A percentile compares a stretch with the other conserved stretches of the same genome.
Evolutionary conservation across 2,329 filamentous ascomycete species (phyloP).

Genomic region (Fusarium sp.): DNA sequence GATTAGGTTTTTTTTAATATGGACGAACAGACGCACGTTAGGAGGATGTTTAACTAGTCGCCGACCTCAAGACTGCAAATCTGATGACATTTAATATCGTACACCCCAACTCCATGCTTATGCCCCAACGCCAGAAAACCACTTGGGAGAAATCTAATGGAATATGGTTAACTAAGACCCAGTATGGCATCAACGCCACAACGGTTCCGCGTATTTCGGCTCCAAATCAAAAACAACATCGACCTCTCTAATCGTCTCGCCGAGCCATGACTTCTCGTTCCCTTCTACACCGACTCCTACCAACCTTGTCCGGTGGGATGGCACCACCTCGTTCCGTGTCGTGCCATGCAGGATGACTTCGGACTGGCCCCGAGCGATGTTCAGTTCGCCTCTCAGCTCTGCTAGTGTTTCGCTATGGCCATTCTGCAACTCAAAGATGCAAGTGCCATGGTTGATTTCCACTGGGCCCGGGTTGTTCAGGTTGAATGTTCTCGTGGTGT

Average conservation of each 20-base stretch:
- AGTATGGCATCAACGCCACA: conserved; percentile 23
- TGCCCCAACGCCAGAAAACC: conserved; percentile 1
- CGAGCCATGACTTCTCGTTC: conserved; percentile 48
- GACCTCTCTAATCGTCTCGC: conserved; percentile 49
- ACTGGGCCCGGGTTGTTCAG: conserved; percentile 52
- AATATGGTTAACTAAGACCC: too few relatives aligned
- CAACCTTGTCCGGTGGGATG: conserved; percentile 43
- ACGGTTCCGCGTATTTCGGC: conserved; percentile 23
- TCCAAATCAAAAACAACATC: conserved; percentile 43
- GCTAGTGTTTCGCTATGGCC: conserved; percentile 47
- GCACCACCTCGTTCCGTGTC: conserved; percentile 21
- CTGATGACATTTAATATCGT: not conserved
- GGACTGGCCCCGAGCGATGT: conserved; percentile 48
- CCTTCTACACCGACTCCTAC: conserved; percentile 47
- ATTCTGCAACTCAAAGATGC: conserved; percentile 53
- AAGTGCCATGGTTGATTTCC: conserved; percentile 52
- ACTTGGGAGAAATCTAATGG: not conserved
- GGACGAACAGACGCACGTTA: too few relatives aligned
- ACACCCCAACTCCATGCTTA: not conserved
- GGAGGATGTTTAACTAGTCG: not conserved
- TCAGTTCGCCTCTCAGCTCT: conserved; percentile 50
- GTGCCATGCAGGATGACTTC: conserved; percentile 51
- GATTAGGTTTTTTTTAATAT: too few relatives aligned
- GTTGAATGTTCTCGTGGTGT: conserved; percentile 43
- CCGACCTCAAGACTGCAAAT: conserved; percentile 6